phyloP scores from a whole-genome alignment of 139 green algal species.

The Picochlorum sp. region DNA sequence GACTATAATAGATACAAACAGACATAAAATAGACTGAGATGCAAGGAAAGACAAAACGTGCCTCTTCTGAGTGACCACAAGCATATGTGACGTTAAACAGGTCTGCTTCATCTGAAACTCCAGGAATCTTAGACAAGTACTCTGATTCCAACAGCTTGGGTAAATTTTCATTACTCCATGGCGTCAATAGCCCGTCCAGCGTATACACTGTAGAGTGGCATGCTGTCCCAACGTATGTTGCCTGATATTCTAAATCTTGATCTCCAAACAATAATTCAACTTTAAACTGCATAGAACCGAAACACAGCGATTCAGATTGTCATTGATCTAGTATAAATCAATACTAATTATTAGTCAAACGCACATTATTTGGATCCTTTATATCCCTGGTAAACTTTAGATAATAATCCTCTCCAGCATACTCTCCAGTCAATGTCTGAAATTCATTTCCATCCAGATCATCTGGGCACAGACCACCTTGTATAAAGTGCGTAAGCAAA shows the following conservation, averaged over 20 bases:
- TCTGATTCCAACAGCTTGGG: not conserved
- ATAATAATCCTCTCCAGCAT: not conserved
- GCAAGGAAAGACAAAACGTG: too few relatives aligned
- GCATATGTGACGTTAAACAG: not conserved
- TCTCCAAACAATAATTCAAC: not conserved
- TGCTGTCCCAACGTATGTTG: not conserved
- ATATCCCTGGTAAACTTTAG: not conserved
- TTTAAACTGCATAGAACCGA: too few relatives aligned
- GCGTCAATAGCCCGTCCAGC: not conserved
- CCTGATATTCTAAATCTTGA: not conserved
- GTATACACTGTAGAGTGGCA: not conserved
- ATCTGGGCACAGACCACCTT: not conserved
- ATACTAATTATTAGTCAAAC: too few relatives aligned
- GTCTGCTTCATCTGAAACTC: not conserved
- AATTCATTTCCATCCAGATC: not conserved
- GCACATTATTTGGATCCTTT: not conserved
- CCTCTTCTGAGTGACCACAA: not conserved
- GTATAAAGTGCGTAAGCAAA: not conserved
- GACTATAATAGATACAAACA: too few relatives aligned
- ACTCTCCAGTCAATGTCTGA: not conserved
- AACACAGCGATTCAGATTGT: too few relatives aligned
- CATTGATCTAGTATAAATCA: too few relatives aligned
- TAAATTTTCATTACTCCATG: not conserved
- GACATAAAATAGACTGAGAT: too few relatives aligned
- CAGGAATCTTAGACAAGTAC: not conserved